A percentile compares a stretch with the other conserved stretches of the same genome.
phyloP scores from a whole-genome alignment of 768 basidiomycete genomes.

The Lentinula lateritia region DNA sequence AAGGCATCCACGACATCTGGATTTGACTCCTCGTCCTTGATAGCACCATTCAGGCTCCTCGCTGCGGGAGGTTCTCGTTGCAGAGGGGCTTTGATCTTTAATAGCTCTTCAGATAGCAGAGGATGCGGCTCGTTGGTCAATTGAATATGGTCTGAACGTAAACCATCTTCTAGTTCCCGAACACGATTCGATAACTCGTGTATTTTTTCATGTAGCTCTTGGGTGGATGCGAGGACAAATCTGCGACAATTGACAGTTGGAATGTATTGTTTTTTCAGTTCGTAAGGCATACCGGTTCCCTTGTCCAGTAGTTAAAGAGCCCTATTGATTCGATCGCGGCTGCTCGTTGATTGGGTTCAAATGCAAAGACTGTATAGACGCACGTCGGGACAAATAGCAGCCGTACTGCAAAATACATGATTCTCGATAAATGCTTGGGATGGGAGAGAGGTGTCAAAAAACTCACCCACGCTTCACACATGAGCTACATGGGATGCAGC shows the following conservation, averaged over 20 bases:
- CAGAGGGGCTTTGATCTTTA: slow-evolving; percentile 71
- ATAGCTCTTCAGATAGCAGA: slow-evolving; percentile 64
- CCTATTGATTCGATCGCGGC: slow-evolving; percentile 26
- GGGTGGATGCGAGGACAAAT: slow-evolving; percentile 75
- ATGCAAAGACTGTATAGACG: slow-evolving; percentile 18
- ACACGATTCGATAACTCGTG: slow-evolving; percentile 67
- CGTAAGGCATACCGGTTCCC: slow-evolving; percentile 57
- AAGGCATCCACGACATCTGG: slow-evolving; percentile 76
- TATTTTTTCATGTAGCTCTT: slow-evolving; percentile 81
- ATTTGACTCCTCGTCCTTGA: slow-evolving; percentile 60
- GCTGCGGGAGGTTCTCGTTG: slow-evolving; percentile 54
- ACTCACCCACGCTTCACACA: slow-evolving; percentile 61
- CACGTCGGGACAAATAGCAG: slow-evolving; percentile 79
- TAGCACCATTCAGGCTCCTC: slow-evolving; percentile 29
- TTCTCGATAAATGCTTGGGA: slow-evolving; percentile 45
- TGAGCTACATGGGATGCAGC: slow-evolving; percentile 70
- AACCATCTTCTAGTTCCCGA: slow-evolving; percentile 69
- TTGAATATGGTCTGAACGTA: slow-evolving; percentile 54
- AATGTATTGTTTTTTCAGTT: neutral
- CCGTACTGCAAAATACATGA: slow-evolving; percentile 29
- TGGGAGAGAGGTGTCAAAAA: neutral
- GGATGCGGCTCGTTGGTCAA: slow-evolving; percentile 59
- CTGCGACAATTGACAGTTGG: slow-evolving; percentile 26
- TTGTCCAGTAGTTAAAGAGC: slow-evolving; percentile 76
- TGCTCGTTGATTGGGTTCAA: slow-evolving; percentile 14